phyloP scores from a whole-genome alignment of 2,329 filamentous ascomycete species.

The Podosphaera fusca region DNA sequence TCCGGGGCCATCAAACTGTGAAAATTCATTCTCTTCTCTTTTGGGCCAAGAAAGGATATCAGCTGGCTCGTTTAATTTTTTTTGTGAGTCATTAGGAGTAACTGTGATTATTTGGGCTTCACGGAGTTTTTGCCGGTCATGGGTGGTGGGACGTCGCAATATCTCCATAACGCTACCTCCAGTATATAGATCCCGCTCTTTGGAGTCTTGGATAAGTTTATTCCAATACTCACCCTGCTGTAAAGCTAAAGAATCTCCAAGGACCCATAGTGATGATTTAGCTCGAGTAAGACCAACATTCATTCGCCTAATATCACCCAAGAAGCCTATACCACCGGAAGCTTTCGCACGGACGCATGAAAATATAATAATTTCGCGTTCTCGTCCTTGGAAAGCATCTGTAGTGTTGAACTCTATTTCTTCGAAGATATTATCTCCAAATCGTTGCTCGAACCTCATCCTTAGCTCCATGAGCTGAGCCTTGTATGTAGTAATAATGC shows the following conservation, averaged over 20 bases:
- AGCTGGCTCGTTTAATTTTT: neutral
- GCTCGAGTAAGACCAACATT: slow-evolving; percentile 94
- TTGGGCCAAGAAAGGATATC: neutral
- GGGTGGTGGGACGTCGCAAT: slow-evolving; percentile 24
- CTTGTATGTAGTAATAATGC: slow-evolving; percentile 96
- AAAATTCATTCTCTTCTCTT: neutral
- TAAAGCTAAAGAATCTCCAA: slow-evolving; percentile 75
- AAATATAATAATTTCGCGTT: slow-evolving; percentile 96
- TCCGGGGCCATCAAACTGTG: neutral
- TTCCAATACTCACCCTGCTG: slow-evolving; percentile 80
- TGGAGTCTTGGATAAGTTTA: slow-evolving; percentile 63
- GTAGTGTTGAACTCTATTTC: slow-evolving; percentile 95
- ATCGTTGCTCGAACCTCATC: slow-evolving; percentile 45
- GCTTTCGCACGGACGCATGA: slow-evolving; percentile 86
- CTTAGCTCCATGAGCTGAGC: slow-evolving; percentile 69
- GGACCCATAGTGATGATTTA: slow-evolving; percentile 87
- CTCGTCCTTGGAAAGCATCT: slow-evolving; percentile 89
- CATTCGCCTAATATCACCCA: slow-evolving; percentile 96
- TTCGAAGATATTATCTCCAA: slow-evolving; percentile 51
- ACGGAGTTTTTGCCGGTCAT: slow-evolving; percentile 4
- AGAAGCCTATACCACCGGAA: slow-evolving; percentile 92
- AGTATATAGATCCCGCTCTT: slow-evolving; percentile 51
- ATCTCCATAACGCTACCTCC: slow-evolving; percentile 35
- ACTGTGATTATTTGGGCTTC: slow-evolving; percentile 1
- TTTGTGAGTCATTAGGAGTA: neutral